Percentiles rank a stretch among this genome's conserved stretches.
phyloP scores from a whole-genome alignment of 352 stramenopile genomes.

The Blastocystis sp. region DNA sequence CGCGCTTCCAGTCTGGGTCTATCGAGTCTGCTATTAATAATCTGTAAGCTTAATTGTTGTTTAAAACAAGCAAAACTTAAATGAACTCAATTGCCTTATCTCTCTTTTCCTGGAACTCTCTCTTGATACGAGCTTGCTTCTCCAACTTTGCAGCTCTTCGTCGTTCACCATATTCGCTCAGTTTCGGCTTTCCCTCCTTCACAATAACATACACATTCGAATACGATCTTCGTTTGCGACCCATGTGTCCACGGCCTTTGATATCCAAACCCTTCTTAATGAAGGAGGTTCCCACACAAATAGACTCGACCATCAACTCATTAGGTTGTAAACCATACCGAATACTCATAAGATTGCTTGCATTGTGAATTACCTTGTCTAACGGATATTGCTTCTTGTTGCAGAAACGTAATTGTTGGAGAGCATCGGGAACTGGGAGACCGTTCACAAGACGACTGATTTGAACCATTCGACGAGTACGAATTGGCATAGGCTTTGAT shows the following conservation, averaged over 20 bases:
- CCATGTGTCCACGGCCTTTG: conserved; percentile 14
- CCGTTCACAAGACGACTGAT: conserved; percentile 10
- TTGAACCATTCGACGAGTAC: conserved; percentile 6
- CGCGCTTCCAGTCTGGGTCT: conserved; percentile 61
- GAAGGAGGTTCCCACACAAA: conserved; percentile 26
- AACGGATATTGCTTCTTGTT: conserved; percentile 52
- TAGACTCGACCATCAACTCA: background rate
- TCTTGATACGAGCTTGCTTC: conserved; percentile 41
- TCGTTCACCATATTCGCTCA: conserved; percentile 34
- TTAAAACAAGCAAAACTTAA: background rate
- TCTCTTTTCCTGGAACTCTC: background rate
- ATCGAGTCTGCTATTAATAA: conserved; percentile 2
- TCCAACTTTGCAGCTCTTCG: conserved; percentile 16
- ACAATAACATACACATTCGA: conserved; percentile 12
- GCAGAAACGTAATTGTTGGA: conserved; percentile 48
- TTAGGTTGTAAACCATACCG: conserved; percentile 11
- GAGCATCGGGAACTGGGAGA: background rate
- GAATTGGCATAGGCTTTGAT: conserved; percentile 6
- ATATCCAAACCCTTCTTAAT: conserved; percentile 34
- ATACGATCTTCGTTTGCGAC: background rate
- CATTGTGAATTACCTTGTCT: conserved; percentile 49
- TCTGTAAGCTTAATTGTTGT: background rate
- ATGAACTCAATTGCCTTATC: conserved; percentile 27
- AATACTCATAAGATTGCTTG: conserved; percentile 30
- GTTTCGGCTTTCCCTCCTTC: conserved; percentile 20